Evolutionary conservation across 2,329 filamentous ascomycete genomes (phyloP), one percentile per base, ranked within the genome.

Genomic region (Pezicula radicicola): DNA sequence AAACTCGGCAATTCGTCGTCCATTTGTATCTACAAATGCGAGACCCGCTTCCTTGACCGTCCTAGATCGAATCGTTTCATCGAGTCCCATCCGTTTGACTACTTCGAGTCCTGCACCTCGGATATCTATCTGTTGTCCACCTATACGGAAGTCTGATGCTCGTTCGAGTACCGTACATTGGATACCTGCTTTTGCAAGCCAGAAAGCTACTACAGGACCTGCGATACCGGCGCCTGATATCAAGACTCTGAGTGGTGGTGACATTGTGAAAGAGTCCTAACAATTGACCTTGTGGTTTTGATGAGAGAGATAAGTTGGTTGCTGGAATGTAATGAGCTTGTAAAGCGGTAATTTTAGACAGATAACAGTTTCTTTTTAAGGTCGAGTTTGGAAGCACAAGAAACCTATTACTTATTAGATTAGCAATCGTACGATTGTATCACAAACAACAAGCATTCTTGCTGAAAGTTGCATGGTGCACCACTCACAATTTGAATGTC

Each of bases 81-180:
- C 65, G 3, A 83, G 63, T 0, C 76, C 78, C 78, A 83, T 80
- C 3, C 71, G 71, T 50, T 69, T 73, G 15, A 81, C 63, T 7
- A 79, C 72, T 16, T 77, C 69, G 42, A 83, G 71, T 0, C 75
- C 79, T 19, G 74, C 71, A 12, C 71, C 75, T 3, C 77, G 73
- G 2, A 84, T 66, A 59, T 85, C 81, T 27, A 84, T 64, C 46
- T 81, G 78, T 3, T 76, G 73, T 0, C 81, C 81, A 0, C 69
- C 68, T 1, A 70, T 65, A 2, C 80, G 73, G 0, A 81, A 62
- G 1, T 41, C 45, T 3, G 70, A 62, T 33, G 57, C 70, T 1
- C 74, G 70, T 56, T 77, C 74, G 37, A 77, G 58, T 19, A 77
- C 50, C 2, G 69, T 71, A 44, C 75, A 61, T 27, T 62, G 53